These are phyloP conservation scores for Pythium utonaiense DNA, from an alignment of 352 stramenopile genomes.

Conservation along the genomic window DNA sequence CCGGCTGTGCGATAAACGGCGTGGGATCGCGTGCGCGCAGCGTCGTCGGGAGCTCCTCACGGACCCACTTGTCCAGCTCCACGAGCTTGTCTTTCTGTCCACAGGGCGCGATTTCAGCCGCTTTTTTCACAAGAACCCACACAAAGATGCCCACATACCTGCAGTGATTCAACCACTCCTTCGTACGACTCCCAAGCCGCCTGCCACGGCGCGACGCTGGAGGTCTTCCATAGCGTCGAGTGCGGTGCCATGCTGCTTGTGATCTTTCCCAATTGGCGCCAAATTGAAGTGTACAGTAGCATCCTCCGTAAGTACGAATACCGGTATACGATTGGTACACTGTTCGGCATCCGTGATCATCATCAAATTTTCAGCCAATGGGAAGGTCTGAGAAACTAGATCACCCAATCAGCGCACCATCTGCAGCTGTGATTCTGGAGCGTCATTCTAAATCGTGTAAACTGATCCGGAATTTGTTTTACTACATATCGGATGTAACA, in stretches of 20 bases:
- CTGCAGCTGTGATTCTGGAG: not conserved
- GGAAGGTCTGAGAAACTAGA: not conserved
- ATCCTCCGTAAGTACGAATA: not conserved
- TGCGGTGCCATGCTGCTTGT: constrained; percentile 8
- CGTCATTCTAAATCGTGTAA: not conserved
- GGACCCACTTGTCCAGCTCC: constrained; percentile 61
- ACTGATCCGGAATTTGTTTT: not conserved
- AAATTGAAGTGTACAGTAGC: constrained; percentile 19
- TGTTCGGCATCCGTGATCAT: too few relatives aligned
- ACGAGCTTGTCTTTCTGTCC: constrained; percentile 55
- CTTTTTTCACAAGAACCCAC: not conserved
- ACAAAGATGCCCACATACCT: constrained; percentile 22
- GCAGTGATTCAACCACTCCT: constrained; percentile 29
- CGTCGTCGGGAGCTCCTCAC: constrained; percentile 31
- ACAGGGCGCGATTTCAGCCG: constrained; percentile 2
- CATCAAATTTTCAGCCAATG: not conserved
- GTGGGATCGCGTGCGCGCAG: constrained; percentile 44
- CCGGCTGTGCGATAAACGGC: constrained; percentile 45
- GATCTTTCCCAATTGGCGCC: not conserved
- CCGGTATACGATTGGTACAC: not conserved
- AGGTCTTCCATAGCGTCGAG: constrained; percentile 10
- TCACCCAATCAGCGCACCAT: not conserved
- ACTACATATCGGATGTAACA: too few relatives aligned
- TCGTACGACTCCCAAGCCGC: constrained; percentile 40
- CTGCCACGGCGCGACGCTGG: constrained; percentile 30